Percentiles rank a stretch among this genome's conserved stretches.
Conservation (phyloP, 2,329 filamentous ascomycete species). For the Tolypocladium guangdongense region DNA sequence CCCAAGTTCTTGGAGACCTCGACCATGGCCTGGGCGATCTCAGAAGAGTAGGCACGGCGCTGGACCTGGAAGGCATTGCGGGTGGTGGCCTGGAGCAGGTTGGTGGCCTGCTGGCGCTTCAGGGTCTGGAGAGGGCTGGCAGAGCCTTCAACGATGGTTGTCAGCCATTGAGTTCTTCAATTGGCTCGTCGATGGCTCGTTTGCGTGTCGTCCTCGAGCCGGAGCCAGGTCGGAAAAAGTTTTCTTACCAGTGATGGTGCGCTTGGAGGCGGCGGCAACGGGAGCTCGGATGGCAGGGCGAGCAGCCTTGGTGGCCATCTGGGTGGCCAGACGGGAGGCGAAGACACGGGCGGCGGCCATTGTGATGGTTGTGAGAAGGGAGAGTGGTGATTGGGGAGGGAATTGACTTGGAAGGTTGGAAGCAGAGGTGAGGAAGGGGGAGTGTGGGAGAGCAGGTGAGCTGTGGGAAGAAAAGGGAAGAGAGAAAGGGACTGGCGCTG, state of each 20-base stretch:
- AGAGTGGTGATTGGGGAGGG: slow-evolving; percentile 14
- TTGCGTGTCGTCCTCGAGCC: slow-evolving; percentile 5
- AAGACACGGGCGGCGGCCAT: slow-evolving; percentile 73
- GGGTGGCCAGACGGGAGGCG: slow-evolving; percentile 65
- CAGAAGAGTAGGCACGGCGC: slow-evolving; percentile 73
- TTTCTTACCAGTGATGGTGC: slow-evolving; percentile 61
- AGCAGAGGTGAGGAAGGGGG: slow-evolving; percentile 21
- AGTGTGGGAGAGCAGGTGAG: slow-evolving; percentile 16
- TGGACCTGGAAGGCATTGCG: slow-evolving; percentile 54
- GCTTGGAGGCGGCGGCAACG: slow-evolving; percentile 57
- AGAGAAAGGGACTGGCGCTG: slow-evolving; percentile 26
- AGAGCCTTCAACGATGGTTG: slow-evolving; percentile 31
- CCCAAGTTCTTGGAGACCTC: slow-evolving; percentile 85
- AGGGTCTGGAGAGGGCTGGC: slow-evolving; percentile 59
- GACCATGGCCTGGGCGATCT: slow-evolving; percentile 80
- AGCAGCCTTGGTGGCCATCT: slow-evolving; percentile 68
- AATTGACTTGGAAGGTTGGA: slow-evolving; percentile 19
- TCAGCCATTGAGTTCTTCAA: slow-evolving; percentile 23
- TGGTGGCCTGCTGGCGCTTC: slow-evolving; percentile 61
- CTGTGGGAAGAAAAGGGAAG: slow-evolving; percentile 28
- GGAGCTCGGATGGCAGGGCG: slow-evolving; percentile 61
- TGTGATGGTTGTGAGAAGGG: slow-evolving; percentile 45
- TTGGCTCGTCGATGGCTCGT: slow-evolving; percentile 18
- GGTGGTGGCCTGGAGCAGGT: slow-evolving; percentile 55
- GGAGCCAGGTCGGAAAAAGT: slow-evolving; percentile 13